These are phyloP conservation scores for Cladosporium sp. DNA, from an alignment of 2,329 filamentous ascomycete genomes.

Conservation along the genomic window DNA sequence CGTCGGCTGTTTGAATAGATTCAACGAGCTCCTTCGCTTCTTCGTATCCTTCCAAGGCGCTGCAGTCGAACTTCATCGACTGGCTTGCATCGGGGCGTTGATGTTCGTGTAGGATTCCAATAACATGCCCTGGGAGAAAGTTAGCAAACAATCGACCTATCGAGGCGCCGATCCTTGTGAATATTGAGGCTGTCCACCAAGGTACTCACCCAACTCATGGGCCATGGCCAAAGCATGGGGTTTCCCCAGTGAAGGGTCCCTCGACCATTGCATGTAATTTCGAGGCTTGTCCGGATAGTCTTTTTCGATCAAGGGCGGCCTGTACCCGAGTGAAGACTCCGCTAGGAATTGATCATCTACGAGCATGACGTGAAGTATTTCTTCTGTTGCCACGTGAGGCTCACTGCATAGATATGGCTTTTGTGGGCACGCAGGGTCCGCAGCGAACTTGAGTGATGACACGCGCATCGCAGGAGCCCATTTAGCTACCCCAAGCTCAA, in stretches of 20 bases:
- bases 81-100: neutral
- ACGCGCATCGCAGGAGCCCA: neutral
- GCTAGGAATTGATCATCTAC: too few species aligned
- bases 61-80: neutral
- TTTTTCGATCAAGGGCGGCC: neutral
- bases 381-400: neutral
- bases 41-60: neutral
- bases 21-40: neutral
- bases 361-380: neutral
- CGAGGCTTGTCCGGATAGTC: neutral
- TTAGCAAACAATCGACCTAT: too few species aligned
- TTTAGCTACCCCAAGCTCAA: neutral
- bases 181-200: neutral
- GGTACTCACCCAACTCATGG: neutral
- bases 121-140: neutral
- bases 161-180: neutral
- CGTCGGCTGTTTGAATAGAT: neutral
- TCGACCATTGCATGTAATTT: neutral
- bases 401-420: neutral
- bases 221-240: neutral
- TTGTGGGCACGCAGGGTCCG: neutral
- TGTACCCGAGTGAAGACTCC: neutral
- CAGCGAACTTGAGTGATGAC: neutral
- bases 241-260: neutral
- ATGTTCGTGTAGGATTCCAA: conserved; percentile 1